phyloP scores from a whole-genome alignment of 106 monocot species.

The Phalaenopsis equestris region DNA sequence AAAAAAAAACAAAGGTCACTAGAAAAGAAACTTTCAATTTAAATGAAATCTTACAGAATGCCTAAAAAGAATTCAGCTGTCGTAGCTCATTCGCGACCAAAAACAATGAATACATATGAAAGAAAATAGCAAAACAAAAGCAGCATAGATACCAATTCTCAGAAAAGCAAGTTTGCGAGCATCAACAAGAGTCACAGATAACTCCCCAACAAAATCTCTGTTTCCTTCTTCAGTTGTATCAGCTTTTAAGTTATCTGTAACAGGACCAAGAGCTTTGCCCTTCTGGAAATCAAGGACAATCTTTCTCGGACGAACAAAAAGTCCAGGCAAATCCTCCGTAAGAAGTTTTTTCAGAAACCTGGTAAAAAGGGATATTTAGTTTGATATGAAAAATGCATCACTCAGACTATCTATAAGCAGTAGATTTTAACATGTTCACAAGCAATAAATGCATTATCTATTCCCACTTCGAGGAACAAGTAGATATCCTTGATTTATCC shows the following conservation, averaged over 20 bases:
- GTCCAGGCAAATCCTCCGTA: constrained; percentile 66
- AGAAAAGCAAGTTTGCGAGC: constrained; percentile 63
- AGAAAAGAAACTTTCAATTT: background rate
- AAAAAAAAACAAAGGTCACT: background rate
- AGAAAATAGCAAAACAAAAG: constrained; percentile 8
- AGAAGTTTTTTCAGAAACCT: constrained; percentile 70
- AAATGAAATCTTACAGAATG: background rate
- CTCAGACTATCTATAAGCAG: background rate
- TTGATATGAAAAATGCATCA: background rate
- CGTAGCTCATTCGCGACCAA: background rate
- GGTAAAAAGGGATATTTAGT: constrained; percentile 2
- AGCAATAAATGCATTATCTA: background rate
- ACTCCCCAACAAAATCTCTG: constrained; percentile 55
- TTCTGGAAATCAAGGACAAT: constrained; percentile 75
- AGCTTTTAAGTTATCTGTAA: constrained; percentile 30
- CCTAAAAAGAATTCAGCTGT: background rate
- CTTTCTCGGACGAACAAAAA: constrained; percentile 74
- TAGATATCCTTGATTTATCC: background rate
- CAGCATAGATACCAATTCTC: constrained; percentile 38
- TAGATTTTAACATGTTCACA: background rate
- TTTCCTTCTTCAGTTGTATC: constrained; percentile 42
- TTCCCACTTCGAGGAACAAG: background rate
- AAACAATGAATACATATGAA: background rate
- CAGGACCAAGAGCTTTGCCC: constrained; percentile 54
- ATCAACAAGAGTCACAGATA: constrained; percentile 75